These are phyloP conservation scores for Coemansia pectinata DNA, from an alignment of 192 early-diverging fungal genomes.

Conservation along the genomic window DNA sequence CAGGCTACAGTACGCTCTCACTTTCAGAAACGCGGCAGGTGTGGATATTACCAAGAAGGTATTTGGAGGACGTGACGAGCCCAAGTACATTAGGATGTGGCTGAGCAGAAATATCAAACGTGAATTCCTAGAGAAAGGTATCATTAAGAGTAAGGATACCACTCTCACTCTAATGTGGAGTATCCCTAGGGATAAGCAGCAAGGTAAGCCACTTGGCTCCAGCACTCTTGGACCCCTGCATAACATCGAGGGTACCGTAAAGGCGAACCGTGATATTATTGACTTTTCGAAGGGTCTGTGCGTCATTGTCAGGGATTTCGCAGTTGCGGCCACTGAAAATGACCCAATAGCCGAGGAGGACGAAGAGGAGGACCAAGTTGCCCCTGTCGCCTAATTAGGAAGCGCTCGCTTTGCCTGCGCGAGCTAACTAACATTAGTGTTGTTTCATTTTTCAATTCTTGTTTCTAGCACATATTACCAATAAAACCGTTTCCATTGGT, in stretches of 20 bases:
- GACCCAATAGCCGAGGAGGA: not conserved
- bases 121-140: not conserved
- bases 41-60: not conserved
- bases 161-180: not conserved
- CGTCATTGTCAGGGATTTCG: not conserved
- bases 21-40: not conserved
- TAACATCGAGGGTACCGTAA: not conserved
- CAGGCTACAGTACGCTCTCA: not conserved
- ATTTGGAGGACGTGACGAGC: not conserved
- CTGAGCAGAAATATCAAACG: conserved; percentile 2
- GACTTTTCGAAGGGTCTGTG: not conserved
- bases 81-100: not conserved
- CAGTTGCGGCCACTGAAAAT: not conserved
- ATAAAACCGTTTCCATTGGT: not conserved
- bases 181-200: not conserved
- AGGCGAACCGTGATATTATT: not conserved
- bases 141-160: conserved; percentile 1
- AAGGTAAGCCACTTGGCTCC: not conserved
- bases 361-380: not conserved
- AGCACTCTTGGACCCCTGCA: conserved; percentile 1
- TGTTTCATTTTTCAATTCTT: not conserved
- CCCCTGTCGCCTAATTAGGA: not conserved
- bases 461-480: not conserved
- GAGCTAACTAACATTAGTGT: not conserved
- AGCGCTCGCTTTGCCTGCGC: not conserved